phyloP scores from a whole-genome alignment of 805 yeast species.

The Saturnispora saitoi region DNA sequence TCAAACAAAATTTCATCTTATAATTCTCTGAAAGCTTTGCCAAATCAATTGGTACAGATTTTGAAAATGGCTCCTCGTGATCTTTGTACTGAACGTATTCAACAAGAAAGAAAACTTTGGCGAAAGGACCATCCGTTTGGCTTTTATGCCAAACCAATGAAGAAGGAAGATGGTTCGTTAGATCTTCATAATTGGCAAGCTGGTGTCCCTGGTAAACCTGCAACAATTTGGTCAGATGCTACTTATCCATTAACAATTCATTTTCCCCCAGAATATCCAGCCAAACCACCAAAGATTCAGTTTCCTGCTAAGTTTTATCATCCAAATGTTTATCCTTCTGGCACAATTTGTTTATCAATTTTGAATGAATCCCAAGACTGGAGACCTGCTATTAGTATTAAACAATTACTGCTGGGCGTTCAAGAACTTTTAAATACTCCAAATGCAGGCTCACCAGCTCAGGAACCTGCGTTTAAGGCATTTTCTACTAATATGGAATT shows the following conservation, averaged over 20 bases:
- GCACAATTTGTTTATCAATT: slow-evolving; percentile 88
- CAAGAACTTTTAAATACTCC: slow-evolving; percentile 88
- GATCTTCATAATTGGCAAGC: slow-evolving; percentile 87
- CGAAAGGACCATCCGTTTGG: slow-evolving; percentile 98
- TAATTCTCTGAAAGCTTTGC: not conserved
- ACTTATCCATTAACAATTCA: slow-evolving; percentile 72
- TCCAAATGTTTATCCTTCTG: slow-evolving; percentile 96
- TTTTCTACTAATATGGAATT: slow-evolving; percentile 57
- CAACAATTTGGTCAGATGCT: slow-evolving; percentile 87
- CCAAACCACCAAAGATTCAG: slow-evolving; percentile 91
- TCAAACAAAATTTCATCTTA: not conserved
- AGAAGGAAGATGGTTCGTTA: slow-evolving; percentile 71
- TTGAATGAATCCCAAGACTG: slow-evolving; percentile 94
- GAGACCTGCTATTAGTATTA: slow-evolving; percentile 93
- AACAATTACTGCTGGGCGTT: slow-evolving; percentile 82
- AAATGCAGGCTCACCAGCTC: slow-evolving; percentile 94
- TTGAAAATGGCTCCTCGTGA: slow-evolving; percentile 17
- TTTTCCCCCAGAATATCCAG: slow-evolving; percentile 89
- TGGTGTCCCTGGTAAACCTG: slow-evolving; percentile 89
- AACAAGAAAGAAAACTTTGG: slow-evolving; percentile 96
- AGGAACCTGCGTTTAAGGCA: slow-evolving; percentile 92
- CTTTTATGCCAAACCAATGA: slow-evolving; percentile 84
- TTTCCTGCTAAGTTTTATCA: slow-evolving; percentile 90
- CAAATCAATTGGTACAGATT: not conserved
- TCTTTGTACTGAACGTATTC: slow-evolving; percentile 71